Evolutionary conservation across 1,284 basidiomycete genomes (phyloP).

Genomic region (Porphyrellus sp.): DNA sequence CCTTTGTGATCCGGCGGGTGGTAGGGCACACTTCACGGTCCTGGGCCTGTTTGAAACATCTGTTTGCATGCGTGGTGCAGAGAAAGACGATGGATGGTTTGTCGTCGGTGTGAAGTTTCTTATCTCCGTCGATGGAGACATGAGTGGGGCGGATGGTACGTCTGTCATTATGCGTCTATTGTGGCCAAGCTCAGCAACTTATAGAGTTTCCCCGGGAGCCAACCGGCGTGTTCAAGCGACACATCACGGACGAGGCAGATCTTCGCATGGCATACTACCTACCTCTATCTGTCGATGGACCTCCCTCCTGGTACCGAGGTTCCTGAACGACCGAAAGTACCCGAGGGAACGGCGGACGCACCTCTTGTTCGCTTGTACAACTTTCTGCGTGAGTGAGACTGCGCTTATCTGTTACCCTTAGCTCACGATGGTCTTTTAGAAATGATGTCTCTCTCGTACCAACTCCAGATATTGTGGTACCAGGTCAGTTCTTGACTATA

Average conservation of each 20-base stretch:
- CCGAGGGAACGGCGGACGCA: conserved; percentile 61
- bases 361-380: conserved; percentile 79
- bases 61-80: conserved; percentile 67
- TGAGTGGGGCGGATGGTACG: conserved; percentile 66
- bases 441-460: conserved; percentile 82
- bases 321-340: conserved; percentile 52
- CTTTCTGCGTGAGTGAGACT: conserved; percentile 63
- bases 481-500: conserved; percentile 46
- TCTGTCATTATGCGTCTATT: conserved; percentile 1
- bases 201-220: conserved; percentile 71
- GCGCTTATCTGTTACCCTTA: not conserved
- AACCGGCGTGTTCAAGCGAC: conserved; percentile 57
- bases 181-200: not conserved
- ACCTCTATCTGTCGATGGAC: conserved; percentile 42
- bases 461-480: conserved; percentile 77
- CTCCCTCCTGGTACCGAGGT: conserved; percentile 44
- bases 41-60: conserved; percentile 75
- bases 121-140: conserved; percentile 69
- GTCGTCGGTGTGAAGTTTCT: conserved; percentile 76
- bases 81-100: conserved; percentile 75
- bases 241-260: conserved; percentile 72
- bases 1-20: conserved; percentile 50
- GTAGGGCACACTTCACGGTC: conserved; percentile 74
- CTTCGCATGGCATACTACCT: conserved; percentile 61
- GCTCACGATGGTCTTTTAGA: conserved; percentile 43